Conservation (phyloP, 108 stramenopile species). For the Skeletonema potamos region DNA sequence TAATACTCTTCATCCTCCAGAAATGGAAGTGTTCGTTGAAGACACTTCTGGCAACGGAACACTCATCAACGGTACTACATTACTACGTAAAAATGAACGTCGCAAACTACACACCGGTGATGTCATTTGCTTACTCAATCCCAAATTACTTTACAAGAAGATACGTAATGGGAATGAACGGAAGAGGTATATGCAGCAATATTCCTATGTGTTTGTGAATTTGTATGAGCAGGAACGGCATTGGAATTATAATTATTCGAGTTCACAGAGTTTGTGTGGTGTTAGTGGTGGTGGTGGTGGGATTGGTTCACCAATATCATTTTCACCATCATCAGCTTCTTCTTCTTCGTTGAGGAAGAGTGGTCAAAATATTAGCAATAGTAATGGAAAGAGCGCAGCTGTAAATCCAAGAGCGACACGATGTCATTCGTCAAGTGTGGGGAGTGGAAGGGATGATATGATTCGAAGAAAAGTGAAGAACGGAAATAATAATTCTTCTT, state of each 20-base stretch:
- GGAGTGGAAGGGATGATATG: not conserved
- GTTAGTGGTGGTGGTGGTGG: not conserved
- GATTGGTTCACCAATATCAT: not conserved
- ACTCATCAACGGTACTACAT: constrained; percentile 72
- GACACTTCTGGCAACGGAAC: constrained; percentile 94
- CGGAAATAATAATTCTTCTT: too few relatives aligned
- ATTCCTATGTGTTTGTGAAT: constrained; percentile 80
- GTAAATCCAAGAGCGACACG: not conserved
- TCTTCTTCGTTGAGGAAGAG: not conserved
- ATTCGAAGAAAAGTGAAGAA: not conserved
- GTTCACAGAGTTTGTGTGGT: constrained; percentile 14
- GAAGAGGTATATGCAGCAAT: constrained; percentile 51
- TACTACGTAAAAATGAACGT: constrained; percentile 70
- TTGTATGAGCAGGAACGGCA: constrained; percentile 51
- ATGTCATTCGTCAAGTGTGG: not conserved
- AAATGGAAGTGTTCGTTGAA: constrained; percentile 83
- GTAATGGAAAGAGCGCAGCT: not conserved
- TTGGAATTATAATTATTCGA: not conserved
- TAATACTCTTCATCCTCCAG: constrained; percentile 1
- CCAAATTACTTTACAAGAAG: constrained; percentile 57
- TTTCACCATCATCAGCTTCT: too few relatives aligned
- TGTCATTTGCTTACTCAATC: constrained; percentile 89
- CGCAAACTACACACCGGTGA: constrained; percentile 90
- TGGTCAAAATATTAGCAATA: not conserved
- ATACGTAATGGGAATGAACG: constrained; percentile 34